phyloP scores from a whole-genome alignment of 192 early-diverging fungal genomes.

The Linnemannia hyalina region DNA sequence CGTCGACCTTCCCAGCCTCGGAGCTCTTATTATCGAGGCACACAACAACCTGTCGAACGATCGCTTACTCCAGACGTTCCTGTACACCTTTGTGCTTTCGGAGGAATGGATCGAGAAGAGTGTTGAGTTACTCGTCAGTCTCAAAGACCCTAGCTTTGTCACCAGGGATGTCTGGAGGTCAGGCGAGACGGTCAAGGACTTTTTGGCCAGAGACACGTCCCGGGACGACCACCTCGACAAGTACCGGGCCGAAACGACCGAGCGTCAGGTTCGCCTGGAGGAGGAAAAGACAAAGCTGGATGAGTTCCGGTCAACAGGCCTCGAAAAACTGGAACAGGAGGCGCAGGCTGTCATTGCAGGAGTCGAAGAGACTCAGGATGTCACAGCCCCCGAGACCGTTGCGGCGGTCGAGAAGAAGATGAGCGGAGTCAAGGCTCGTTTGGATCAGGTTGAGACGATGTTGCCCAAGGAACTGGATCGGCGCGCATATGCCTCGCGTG shows the following conservation, averaged over 20 bases:
- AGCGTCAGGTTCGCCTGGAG: constrained; percentile 23
- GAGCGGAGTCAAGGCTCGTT: constrained; percentile 7
- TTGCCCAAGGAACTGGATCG: constrained; percentile 30
- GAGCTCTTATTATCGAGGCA: constrained; percentile 4
- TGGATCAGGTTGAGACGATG: constrained; percentile 20
- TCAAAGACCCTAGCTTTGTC: constrained; percentile 28
- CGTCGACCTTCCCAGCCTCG: constrained; percentile 16
- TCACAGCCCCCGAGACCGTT: constrained; percentile 12
- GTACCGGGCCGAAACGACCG: background rate
- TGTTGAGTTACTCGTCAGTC: constrained; percentile 30
- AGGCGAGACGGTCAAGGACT: constrained; percentile 21
- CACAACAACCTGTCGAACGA: constrained; percentile 35
- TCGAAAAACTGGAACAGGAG: constrained; percentile 23
- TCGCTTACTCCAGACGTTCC: constrained; percentile 25
- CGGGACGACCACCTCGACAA: constrained; percentile 35
- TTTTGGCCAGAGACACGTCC: constrained; percentile 21
- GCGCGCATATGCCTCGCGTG: constrained; percentile 34
- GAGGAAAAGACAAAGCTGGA: constrained; percentile 32
- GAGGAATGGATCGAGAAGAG: constrained; percentile 30
- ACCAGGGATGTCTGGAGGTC: constrained; percentile 41
- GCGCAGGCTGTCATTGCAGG: constrained; percentile 17
- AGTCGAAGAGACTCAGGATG: constrained; percentile 30
- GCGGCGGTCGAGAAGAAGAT: constrained; percentile 20
- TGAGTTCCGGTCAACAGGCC: constrained; percentile 16
- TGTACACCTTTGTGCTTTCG: constrained; percentile 16